Base-by-base conservation (phyloP, 805 yeast genomes). In the Wickerhamomyces chaumierensis region DNA sequence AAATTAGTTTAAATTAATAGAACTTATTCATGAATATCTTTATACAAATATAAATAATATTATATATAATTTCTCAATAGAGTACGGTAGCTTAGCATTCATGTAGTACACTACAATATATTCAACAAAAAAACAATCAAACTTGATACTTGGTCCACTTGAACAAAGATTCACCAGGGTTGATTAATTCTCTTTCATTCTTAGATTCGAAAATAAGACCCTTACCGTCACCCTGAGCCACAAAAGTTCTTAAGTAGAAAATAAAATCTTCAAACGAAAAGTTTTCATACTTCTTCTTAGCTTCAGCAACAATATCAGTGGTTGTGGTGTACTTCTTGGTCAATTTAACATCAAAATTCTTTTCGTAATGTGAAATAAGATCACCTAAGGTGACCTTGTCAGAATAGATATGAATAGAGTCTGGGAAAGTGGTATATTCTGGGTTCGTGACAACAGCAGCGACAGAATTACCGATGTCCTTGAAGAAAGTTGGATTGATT, bases 391-490 rank as follows among this genome's bases (percentile, higher is more conserved):
- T 49, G 32, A 63, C 52, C n/a, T 38, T 45, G 29, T 62, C 71
- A 16, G 75, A 66, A 37, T 59, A 61, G 27, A 72, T 50, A 48
- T 67, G 62, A 16, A 73, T 41, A 16, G 36, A 45, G 42, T 73
- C 67, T 19, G 78, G 77, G 16, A 74, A 47, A 4, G 52, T 35
- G 0, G 61, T 33, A 5, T 63, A 60, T 32, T 65, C 61, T 1
- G 36, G 42, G 36, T 35, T 36, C 16, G 73, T 53, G 11, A 64
- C 68, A 34, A 71, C 42, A 12, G 66, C 49, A 16, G 70, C 71
- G 35, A 68, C 51, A 4, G 57, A 44, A 27, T 63, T 57, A 17
- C 73, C 77, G 41, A 74, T 49, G 53, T 76, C 76, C 13, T 39
- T 42, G 18, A 59, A 41, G 31, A 44, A 60, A 4, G 71, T 48